Percentiles rank a stretch among this genome's conserved stretches.
These are phyloP conservation scores for Colletotrichum tamarilloi DNA, from an alignment of 2,329 filamentous ascomycete species.

Conservation along the genomic window DNA sequence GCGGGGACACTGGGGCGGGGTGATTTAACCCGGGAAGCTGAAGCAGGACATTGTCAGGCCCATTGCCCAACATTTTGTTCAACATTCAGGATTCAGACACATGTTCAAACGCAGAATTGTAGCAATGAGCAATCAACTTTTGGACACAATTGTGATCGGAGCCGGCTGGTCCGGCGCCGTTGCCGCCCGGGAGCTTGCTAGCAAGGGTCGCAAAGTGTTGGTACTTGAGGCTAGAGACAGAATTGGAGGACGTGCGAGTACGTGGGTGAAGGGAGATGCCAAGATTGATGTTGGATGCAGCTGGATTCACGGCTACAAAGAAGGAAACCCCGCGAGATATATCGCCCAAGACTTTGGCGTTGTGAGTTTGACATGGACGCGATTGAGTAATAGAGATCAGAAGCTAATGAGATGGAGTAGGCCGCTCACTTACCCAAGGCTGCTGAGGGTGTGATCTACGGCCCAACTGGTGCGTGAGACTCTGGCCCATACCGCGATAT, in stretches of 20 bases:
- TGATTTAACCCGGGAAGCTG: slow-evolving; percentile 5
- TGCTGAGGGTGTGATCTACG: slow-evolving; percentile 30
- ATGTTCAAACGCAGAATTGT: slow-evolving; percentile 27
- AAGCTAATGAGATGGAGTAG: slow-evolving; percentile 20
- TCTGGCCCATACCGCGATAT: too few relatives aligned
- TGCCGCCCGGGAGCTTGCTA: slow-evolving; percentile 25
- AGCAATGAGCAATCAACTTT: slow-evolving; percentile 10
- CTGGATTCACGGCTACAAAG: slow-evolving; percentile 32
- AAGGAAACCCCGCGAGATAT: slow-evolving; percentile 30
- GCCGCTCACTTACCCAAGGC: slow-evolving; percentile 26
- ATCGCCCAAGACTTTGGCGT: slow-evolving; percentile 31
- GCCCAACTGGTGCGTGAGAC: slow-evolving; percentile 16
- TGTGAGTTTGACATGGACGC: slow-evolving; percentile 2
- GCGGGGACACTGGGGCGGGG: slow-evolving; percentile 18
- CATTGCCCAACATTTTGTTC: background rate
- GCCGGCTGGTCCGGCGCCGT: slow-evolving; percentile 31
- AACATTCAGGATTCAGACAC: background rate
- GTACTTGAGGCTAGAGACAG: slow-evolving; percentile 34
- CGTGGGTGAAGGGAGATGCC: slow-evolving; percentile 29
- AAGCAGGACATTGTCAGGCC: background rate
- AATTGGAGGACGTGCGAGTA: slow-evolving; percentile 33
- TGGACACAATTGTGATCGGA: slow-evolving; percentile 34
- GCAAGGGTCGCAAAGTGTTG: slow-evolving; percentile 27
- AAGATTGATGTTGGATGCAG: slow-evolving; percentile 33
- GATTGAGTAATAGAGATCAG: background rate